Evolutionary conservation across 1,284 basidiomycete species (phyloP).

Genomic region (Peniophora sp.): DNA sequence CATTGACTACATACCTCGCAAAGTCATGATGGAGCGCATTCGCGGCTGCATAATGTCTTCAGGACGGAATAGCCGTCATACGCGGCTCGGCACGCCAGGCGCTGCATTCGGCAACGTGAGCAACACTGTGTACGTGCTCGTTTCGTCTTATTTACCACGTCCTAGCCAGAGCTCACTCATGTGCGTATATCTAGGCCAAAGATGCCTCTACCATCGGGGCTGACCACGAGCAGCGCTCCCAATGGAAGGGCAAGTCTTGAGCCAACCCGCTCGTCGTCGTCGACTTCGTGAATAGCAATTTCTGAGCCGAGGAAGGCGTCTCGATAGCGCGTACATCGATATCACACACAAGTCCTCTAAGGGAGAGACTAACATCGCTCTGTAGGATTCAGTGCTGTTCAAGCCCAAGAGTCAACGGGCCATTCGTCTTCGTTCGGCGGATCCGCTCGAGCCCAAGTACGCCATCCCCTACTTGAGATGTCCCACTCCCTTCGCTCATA

Average conservation of each 20-base stretch:
- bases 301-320: background rate
- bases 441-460: constrained; percentile 36
- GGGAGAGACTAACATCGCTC: background rate
- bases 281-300: background rate
- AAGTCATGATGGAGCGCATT: background rate
- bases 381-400: background rate
- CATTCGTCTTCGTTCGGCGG: constrained; percentile 28
- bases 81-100: background rate
- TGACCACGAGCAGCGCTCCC: background rate
- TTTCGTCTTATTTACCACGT: background rate
- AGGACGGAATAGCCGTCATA: background rate
- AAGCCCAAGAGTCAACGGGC: constrained; percentile 38
- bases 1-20: background rate
- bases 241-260: background rate
- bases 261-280: background rate
- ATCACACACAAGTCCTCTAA: background rate
- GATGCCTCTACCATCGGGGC: background rate
- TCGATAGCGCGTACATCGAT: background rate
- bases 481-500: background rate
- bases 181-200: background rate
- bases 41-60: background rate
- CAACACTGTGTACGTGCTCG: background rate
- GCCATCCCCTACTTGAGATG: constrained; percentile 6
- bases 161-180: background rate
- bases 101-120: background rate